Evolutionary conservation across 163 green algal genomes (phyloP).

Genomic region (Scenedesmus sp.): DNA sequence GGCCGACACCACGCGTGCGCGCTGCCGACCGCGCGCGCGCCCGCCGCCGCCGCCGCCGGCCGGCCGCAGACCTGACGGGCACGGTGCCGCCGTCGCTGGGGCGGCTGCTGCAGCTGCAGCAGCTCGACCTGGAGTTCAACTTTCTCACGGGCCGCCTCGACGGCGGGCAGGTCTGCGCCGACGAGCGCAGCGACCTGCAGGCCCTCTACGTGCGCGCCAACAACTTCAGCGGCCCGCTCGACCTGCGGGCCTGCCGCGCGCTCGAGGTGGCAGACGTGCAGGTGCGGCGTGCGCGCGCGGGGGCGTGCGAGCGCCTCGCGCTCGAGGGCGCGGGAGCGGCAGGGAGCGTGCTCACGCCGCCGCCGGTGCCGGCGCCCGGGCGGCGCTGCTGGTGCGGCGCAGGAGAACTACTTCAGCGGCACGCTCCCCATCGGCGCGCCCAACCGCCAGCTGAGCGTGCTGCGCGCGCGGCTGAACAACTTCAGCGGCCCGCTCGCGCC

Average conservation of each 20-base stretch:
- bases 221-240: slow-evolving; percentile 32
- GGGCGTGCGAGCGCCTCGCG: no score
- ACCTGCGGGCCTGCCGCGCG: slow-evolving; percentile 18
- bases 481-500: slow-evolving; percentile 42
- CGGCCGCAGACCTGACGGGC: slow-evolving; percentile 15
- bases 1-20: no score
- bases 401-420: slow-evolving; percentile 57
- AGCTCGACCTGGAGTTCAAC: slow-evolving; percentile 51
- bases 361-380: no score
- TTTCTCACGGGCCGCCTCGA: neutral
- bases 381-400: neutral
- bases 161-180: neutral
- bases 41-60: neutral
- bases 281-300: no score
- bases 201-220: slow-evolving; percentile 50
- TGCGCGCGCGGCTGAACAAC: slow-evolving; percentile 50
- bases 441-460: slow-evolving; percentile 48
- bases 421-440: slow-evolving; percentile 38
- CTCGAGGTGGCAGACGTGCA: slow-evolving; percentile 45
- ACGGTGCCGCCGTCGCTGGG: slow-evolving; percentile 11
- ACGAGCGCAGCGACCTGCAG: neutral
- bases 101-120: slow-evolving; percentile 20
- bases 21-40: neutral
- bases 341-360: no score
- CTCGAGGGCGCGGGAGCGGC: no score